Evolutionary conservation across 371 early-diverging fungal species (phyloP), one percentile per base, ranked within the genome.

Genomic region (Lichtheimia hyalospora): DNA sequence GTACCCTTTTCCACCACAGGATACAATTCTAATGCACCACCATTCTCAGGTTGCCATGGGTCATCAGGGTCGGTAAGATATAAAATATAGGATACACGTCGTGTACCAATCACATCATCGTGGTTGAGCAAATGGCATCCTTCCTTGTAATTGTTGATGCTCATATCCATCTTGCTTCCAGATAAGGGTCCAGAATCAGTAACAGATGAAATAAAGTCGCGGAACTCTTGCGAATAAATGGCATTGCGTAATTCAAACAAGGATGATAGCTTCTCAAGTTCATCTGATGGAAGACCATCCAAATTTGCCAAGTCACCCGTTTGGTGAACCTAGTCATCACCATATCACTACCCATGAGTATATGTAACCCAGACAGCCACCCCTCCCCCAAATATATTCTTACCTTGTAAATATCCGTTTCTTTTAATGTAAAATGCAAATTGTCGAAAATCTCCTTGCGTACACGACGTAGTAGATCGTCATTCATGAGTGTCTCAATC

Each of bases 241-340:
- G 89, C 87, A 61, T 90, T 85, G 28, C 90, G 79, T 40, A 90
- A 77, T 55, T 72, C 64, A 56, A 81, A 82, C 23, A 89, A 71
- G 46, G 67, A 63, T 24, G 74, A 62, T 12, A 90, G 73, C 54
- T 74, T 69, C 3, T 53, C 54, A 5, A 75, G 70, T 63, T 90
- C 92, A 14, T 68, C 68, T 3, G 57, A 65, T 0, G 78, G 74
- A 7, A 92, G 75, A 6, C 91, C 92, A 63, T 90, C 89, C 60
- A 92, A 67, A 68, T 92, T 92, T 53, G 91, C 90, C 46, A 92
- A 74, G 62, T 92, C 92, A 20, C 92, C 91, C 3, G 90, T 87
- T 75, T 90, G 91, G 65, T 84, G 73, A 52, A 71, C 72, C 71
- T 71, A 43, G 4, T n/a, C n/a, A n/a, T n/a, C n/a, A n/a, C n/a